Conservation (phyloP, 495 filamentous ascomycete species). For the Polyplosphaeria fusca region DNA sequence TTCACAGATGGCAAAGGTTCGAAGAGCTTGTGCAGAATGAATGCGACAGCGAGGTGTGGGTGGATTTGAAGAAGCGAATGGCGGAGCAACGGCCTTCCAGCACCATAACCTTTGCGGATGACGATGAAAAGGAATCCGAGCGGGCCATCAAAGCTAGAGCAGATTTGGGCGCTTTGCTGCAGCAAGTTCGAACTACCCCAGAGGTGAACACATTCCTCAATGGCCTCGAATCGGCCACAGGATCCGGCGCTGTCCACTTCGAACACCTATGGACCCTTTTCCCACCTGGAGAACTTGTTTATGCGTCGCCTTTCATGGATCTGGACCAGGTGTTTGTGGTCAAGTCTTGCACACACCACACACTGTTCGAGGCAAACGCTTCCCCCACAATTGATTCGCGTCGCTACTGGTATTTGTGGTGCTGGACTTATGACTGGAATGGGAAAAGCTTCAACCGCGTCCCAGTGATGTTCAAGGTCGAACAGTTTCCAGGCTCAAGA, state of each 20-base stretch:
- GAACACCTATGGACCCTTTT: background rate
- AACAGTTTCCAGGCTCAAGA: background rate
- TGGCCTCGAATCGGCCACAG: too few relatives aligned
- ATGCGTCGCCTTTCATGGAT: background rate
- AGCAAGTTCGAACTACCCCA: too few relatives aligned
- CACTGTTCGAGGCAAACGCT: background rate
- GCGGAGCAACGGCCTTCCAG: too few relatives aligned
- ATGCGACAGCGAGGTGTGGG: background rate
- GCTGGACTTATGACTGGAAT: slow-evolving; percentile 1
- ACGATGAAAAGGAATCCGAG: too few relatives aligned
- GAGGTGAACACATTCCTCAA: too few relatives aligned
- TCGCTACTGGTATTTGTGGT: background rate
- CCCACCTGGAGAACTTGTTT: background rate
- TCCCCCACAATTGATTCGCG: background rate
- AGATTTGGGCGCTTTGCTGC: too few relatives aligned
- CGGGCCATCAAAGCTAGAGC: too few relatives aligned
- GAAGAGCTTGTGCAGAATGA: background rate
- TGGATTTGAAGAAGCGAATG: background rate
- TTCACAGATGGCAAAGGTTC: background rate
- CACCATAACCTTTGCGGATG: too few relatives aligned
- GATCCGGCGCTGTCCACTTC: too few relatives aligned
- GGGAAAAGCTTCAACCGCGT: background rate
- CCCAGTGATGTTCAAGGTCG: background rate
- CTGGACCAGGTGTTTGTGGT: background rate
- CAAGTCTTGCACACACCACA: background rate